Evolutionary conservation across 1,284 basidiomycete genomes (phyloP).

Genomic region (Pulveroboletus sp.): DNA sequence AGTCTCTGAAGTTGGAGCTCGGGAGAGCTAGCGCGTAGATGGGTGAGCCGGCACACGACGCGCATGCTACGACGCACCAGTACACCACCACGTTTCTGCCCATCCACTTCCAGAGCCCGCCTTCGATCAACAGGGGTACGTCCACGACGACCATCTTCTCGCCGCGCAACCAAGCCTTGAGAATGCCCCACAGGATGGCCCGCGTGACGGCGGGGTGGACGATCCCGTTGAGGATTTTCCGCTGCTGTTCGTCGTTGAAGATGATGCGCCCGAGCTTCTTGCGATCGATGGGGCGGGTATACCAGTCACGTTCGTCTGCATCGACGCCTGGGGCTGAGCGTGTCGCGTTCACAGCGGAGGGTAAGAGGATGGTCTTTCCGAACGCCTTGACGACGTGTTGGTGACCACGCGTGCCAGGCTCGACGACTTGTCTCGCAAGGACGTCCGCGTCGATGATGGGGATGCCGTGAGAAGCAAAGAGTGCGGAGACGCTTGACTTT

Average conservation of each 20-base stretch:
- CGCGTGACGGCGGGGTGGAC: slow-evolving; percentile 86
- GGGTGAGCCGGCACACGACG: neutral
- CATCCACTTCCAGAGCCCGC: slow-evolving; percentile 83
- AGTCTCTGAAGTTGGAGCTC: slow-evolving; percentile 81
- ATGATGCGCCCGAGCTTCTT: slow-evolving; percentile 83
- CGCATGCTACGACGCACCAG: slow-evolving; percentile 53
- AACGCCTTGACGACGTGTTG: slow-evolving; percentile 67
- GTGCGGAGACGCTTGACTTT: slow-evolving; percentile 86
- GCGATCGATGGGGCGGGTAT: slow-evolving; percentile 78
- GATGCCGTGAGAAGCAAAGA: slow-evolving; percentile 63
- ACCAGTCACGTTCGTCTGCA: slow-evolving; percentile 10
- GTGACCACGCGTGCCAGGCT: slow-evolving; percentile 79
- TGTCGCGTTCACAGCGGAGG: slow-evolving; percentile 12
- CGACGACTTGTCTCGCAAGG: slow-evolving; percentile 85
- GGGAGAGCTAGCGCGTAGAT: slow-evolving; percentile 46
- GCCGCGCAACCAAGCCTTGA: slow-evolving; percentile 76
- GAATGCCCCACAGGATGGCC: slow-evolving; percentile 69
- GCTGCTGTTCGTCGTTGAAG: slow-evolving; percentile 74
- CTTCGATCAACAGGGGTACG: slow-evolving; percentile 92
- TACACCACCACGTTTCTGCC: slow-evolving; percentile 87
- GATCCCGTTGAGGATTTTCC: slow-evolving; percentile 78
- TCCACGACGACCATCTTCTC: slow-evolving; percentile 76
- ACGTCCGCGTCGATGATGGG: slow-evolving; percentile 93
- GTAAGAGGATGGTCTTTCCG: slow-evolving; percentile 62
- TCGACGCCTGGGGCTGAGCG: neutral